Percentiles rank a stretch among this genome's conserved stretches.
Conservation (phyloP, 169 alveolate species). For the Plasmodium inui region DNA sequence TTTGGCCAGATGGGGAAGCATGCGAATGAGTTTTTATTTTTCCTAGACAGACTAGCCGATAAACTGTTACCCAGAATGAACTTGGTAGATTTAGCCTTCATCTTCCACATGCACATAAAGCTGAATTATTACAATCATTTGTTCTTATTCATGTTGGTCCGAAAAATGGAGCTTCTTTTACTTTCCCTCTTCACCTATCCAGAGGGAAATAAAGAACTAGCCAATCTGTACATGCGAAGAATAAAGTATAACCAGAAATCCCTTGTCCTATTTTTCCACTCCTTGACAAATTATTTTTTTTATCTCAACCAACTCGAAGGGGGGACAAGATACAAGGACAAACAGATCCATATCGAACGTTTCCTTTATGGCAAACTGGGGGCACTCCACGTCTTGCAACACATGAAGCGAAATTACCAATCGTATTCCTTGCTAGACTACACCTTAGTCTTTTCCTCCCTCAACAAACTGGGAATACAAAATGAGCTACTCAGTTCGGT, state of each 20-base stretch:
- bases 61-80: conserved; percentile 25
- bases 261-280: conserved; percentile 41
- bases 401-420: conserved; percentile 2
- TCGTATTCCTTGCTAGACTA: neutral
- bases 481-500: neutral
- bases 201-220: neutral
- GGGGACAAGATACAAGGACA: conserved; percentile 15
- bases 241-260: conserved; percentile 32
- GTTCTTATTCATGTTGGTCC: conserved; percentile 42
- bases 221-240: neutral
- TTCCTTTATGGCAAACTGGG: conserved; percentile 18
- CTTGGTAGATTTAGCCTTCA: conserved; percentile 30
- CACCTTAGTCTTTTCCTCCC: conserved; percentile 13
- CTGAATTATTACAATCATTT: conserved; percentile 46
- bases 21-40: conserved; percentile 50
- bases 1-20: conserved; percentile 2
- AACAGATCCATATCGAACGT: neutral
- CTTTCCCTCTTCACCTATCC: neutral
- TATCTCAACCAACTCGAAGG: conserved; percentile 4
- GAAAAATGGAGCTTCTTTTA: neutral
- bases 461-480: conserved; percentile 12
- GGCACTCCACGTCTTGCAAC: neutral
- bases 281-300: conserved; percentile 25
- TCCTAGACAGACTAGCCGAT: conserved; percentile 50
- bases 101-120: conserved; percentile 53